Base-by-base conservation (phyloP, 2,329 filamentous ascomycete genomes). In the Madurella mycetomatis region DNA sequence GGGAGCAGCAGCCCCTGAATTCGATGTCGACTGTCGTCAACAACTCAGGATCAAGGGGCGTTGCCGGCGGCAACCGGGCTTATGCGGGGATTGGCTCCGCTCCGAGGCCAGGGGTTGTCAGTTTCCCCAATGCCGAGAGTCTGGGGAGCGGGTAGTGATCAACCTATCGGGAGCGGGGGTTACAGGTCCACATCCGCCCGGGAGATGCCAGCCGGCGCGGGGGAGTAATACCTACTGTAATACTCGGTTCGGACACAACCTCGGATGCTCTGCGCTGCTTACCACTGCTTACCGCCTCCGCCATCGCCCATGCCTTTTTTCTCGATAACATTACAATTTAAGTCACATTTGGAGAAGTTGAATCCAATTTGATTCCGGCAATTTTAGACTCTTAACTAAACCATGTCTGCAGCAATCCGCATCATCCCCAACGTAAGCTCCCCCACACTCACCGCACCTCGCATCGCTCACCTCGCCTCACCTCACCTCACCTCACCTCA, bases 391-490 rank as follows among this genome's bases (percentile, higher is more conserved):
- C 42, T 34, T 30, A 34, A 34, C 34, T 30, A 18, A 39, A 61
- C 42, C 19, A 66, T 64, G 62, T 53, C 53, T 48, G 53, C 51
- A 51, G 60, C 64, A 25, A 62, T 68, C 44, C 61, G 66, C 40
- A 62, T 62, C 54, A 32, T 66, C 39, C 66, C 66, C 46, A 66
- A 55, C 37, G 66, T 67, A 60, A 58, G 66, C 54, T 11, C 5
- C 3, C n/a, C 32, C 7, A 25, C 25, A 25, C 25, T 25, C 25
- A 25, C 25, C 25, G 25, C 25, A 25, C 25, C 25, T 25, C 25
- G 25, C 25, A 25, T 7, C 7, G 25, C 25, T 25, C 25, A 25
- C 25, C 25, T 25, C 25, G 25, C 25, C 25, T 25, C 25, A 25
- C 31, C 41, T 15, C 40, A 37, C 32, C 40, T 13, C 25, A 25